Conservation (phyloP, 768 basidiomycete genomes). For the Psilocybe tampanensis region DNA sequence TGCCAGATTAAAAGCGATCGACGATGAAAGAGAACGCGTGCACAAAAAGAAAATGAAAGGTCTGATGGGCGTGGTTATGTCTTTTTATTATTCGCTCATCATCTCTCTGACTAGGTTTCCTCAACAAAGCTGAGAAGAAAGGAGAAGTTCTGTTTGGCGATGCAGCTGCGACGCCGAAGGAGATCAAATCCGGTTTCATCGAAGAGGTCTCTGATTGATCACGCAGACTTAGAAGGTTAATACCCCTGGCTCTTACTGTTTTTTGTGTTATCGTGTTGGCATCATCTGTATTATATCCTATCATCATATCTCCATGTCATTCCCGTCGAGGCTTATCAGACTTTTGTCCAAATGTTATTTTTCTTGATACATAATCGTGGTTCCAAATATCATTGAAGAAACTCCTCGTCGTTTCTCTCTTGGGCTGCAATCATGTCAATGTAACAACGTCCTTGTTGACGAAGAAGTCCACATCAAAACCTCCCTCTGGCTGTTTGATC, state of each 20-base stretch:
- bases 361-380: no score
- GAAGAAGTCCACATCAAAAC: constrained; percentile 59
- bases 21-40: constrained; percentile 66
- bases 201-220: constrained; percentile 24
- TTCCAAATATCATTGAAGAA: no score
- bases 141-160: constrained; percentile 24
- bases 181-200: constrained; percentile 23
- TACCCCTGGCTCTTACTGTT: neutral
- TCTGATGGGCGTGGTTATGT: no score
- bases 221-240: neutral
- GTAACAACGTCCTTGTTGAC: constrained; percentile 56
- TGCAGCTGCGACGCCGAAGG: constrained; percentile 6
- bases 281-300: constrained; percentile 4
- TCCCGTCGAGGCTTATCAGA: neutral
- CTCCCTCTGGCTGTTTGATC: constrained; percentile 56
- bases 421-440: constrained; percentile 33
- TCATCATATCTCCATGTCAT: neutral
- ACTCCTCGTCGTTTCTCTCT: no score
- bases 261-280: constrained; percentile 11
- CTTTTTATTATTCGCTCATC: no score
- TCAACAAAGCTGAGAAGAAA: constrained; percentile 44
- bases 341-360: no score
- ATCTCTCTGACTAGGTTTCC: constrained; percentile 43
- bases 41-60: constrained; percentile 79
- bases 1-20: constrained; percentile 55